These are phyloP conservation scores for Solanum chmielewskii DNA, from an alignment of 257 asterid species.

Conservation along the genomic window DNA sequence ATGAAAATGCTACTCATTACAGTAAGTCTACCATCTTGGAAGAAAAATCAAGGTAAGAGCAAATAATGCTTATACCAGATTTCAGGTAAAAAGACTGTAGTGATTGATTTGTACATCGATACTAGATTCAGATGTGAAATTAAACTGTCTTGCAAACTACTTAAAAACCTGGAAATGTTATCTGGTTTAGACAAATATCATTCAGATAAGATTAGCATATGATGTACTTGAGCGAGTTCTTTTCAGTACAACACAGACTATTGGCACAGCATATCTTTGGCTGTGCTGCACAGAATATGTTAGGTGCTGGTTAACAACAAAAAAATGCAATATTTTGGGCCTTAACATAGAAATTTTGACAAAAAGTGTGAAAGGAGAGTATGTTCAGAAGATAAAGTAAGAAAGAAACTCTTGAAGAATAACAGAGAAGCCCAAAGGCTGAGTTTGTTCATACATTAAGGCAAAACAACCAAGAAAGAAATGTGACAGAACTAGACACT, in stretches of 20 bases:
- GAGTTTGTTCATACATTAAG: neutral
- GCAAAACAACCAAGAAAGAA: neutral
- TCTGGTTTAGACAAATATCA: neutral
- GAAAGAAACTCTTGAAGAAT: neutral
- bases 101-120: neutral
- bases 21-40: neutral
- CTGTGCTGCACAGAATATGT: neutral
- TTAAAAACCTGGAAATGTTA: neutral
- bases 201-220: neutral
- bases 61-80: neutral
- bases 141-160: neutral
- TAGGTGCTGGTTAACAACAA: neutral
- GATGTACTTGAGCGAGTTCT: neutral
- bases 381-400: neutral
- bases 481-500: neutral
- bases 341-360: neutral
- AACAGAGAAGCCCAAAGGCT: neutral
- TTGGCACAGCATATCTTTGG: neutral
- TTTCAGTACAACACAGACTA: neutral
- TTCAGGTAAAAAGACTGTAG: neutral
- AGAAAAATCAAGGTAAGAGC: neutral
- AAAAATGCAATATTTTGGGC: neutral
- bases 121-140: neutral
- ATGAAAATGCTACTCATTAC: neutral
- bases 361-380: neutral